Base-by-base conservation (phyloP, 768 basidiomycete species). In the Neoboletus subvelutipes region DNA sequence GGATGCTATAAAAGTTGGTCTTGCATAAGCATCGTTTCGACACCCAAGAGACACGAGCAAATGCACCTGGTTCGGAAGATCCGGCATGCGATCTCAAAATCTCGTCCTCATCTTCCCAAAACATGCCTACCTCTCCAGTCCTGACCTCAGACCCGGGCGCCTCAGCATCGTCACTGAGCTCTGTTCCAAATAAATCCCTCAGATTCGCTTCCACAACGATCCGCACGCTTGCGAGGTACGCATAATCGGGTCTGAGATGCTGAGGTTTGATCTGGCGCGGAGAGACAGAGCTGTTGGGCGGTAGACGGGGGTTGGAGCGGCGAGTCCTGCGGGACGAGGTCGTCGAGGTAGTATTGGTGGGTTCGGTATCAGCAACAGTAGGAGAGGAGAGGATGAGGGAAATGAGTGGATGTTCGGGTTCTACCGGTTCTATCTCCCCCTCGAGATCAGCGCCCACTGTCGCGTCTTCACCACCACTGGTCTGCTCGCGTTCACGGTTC, bases 151-250 rank as follows among this genome's bases (percentile, higher is more conserved):
- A 36, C n/a, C 31, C 33, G 15, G 34, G 4, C 13, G 5, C 20
- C n/a, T 51, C 57, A 0, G 18, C 43, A 28, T 40, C 20, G n/a
- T 55, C 42, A 11, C 3, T 18, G 40, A 41, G 17, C 31, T 36
- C 51, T 1, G 18, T 28, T 6, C 54, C 60, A 29, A 77, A 71
- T 4, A 73, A 50, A 12, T 81, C 80, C 12, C 69, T 73, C 56
- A 84, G 52, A 56, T 83, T 85, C 33, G 76, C 73, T 61, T 85
- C 83, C 17, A 84, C 73, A 11, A 83, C 70, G 24, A 78, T 69
- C 13, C 83, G 76, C 10, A 74, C 81, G 15, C 80, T 78, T 3
- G 80, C 74, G 13, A 84, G 76, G 67, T 75, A 84, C 2, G 71
- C 69, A 66, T 83, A 85, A 61, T 85, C 83, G 0, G 79, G 79